Base-by-base conservation (phyloP, 2,329 filamentous ascomycete species). In the Sphaerulina vaccinii region DNA sequence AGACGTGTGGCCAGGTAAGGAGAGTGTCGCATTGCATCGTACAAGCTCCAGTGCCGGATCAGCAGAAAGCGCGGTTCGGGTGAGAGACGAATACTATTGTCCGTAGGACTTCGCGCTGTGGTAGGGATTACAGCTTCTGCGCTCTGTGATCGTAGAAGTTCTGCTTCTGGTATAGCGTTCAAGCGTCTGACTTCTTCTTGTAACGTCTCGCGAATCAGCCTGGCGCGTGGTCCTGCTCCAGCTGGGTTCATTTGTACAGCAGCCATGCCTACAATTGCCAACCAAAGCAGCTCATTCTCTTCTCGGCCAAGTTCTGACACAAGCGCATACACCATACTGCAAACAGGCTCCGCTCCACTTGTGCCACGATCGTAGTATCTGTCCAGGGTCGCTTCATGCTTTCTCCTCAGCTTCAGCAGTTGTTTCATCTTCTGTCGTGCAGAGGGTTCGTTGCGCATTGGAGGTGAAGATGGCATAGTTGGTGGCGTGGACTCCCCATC, bases 11-110 rank as follows among this genome's bases (percentile, higher is more conserved):
- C 92, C 3, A 99, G 81, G 65, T 96, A 97, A 0, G 92, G 91
- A 0, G 91, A 96, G 69, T 99, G 93, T 10, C 97, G 79, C 93
- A 99, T 97, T 69, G 90, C 96, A 66, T 99, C 93, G 70, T 97
- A 97, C 11, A 99, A 77, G 62, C 90, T 96, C 93, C 93, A 99
- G 69, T 99, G 93, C 27, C 93, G 80, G 47, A 97, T 88, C 0
- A 99, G 81, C 21, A 97, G 80, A 61, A 99, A 96, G 35, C 88
- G 87, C 8, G 93, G 95, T 66, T 99, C 93, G 0, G 93, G 93
- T 0, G 91, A 96, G 33, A 99, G 76, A 18, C 91, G 85, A 60
- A 99, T 97, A 44, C 90, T 87, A 8, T 84, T 95, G 70, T 99
- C 93, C 49, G 91, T 92, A 5, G 93, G 90, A 56, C 87, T 93